Percentiles rank a stretch among this genome's conserved stretches.
Conservation (phyloP, 2,329 filamentous ascomycete genomes). For the Gnomoniopsis smithogilvyi region DNA sequence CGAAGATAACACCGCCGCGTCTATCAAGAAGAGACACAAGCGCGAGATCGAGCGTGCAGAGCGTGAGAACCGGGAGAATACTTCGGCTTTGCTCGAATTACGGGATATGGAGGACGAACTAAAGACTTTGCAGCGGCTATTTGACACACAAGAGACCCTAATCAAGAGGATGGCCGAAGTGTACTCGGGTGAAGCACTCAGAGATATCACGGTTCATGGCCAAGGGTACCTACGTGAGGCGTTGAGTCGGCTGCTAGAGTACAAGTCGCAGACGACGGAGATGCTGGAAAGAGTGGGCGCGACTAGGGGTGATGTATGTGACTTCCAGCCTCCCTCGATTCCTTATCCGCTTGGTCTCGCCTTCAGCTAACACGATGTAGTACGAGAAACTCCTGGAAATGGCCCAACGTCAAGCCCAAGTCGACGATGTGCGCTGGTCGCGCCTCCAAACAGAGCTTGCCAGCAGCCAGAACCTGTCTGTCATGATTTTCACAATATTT, state of each 20-base stretch:
- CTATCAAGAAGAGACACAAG: slow-evolving; percentile 41
- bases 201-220: slow-evolving; percentile 41
- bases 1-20: slow-evolving; percentile 33
- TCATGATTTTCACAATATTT: slow-evolving; percentile 65
- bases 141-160: slow-evolving; percentile 52
- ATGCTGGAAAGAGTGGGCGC: slow-evolving; percentile 57
- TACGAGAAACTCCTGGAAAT: slow-evolving; percentile 66
- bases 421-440: slow-evolving; percentile 62
- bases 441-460: slow-evolving; percentile 61
- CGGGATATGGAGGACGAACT: slow-evolving; percentile 65
- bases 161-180: slow-evolving; percentile 45
- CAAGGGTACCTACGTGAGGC: slow-evolving; percentile 51
- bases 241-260: slow-evolving; percentile 50
- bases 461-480: slow-evolving; percentile 57
- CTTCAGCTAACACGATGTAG: slow-evolving; percentile 31
- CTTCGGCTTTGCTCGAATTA: slow-evolving; percentile 59
- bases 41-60: slow-evolving; percentile 43
- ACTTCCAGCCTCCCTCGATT: neutral
- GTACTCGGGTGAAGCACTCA: slow-evolving; percentile 40
- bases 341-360: slow-evolving; percentile 23
- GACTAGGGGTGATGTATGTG: slow-evolving; percentile 53
- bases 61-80: slow-evolving; percentile 58
- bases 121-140: slow-evolving; percentile 52
- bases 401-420: slow-evolving; percentile 64
- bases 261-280: slow-evolving; percentile 49